Percentiles rank a stretch among this genome's conserved stretches.
phyloP scores from a whole-genome alignment of 1,139 yeast genomes.

The Suhomyces panamericanus region DNA sequence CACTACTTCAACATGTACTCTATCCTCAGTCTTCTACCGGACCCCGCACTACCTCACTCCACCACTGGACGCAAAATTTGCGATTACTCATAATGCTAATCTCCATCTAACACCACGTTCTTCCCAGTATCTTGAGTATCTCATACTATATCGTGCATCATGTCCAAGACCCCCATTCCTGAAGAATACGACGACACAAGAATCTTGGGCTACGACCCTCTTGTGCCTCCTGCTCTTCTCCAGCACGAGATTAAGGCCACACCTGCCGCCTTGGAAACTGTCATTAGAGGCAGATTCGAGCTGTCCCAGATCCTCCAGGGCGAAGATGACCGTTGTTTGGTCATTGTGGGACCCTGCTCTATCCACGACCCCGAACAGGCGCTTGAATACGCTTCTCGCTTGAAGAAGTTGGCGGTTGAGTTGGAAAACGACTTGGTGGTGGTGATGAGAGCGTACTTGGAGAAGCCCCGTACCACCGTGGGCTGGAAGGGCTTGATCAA shows the following conservation, averaged over 20 bases:
- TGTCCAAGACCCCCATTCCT: constrained; percentile 55
- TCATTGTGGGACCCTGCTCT: constrained; percentile 94
- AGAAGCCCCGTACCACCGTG: constrained; percentile 97
- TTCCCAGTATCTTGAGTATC: too few species aligned
- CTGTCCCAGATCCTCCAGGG: constrained; percentile 71
- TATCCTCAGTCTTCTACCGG: background rate
- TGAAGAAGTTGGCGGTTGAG: constrained; percentile 67
- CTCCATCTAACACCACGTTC: background rate
- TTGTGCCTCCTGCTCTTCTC: constrained; percentile 82
- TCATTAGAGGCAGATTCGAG: constrained; percentile 73
- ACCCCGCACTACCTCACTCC: constrained; percentile 3
- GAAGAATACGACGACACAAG: constrained; percentile 86
- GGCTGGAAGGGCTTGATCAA: constrained; percentile 99
- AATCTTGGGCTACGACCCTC: constrained; percentile 87
- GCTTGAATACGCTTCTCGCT: constrained; percentile 75
- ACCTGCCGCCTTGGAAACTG: constrained; percentile 60
- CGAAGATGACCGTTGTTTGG: constrained; percentile 76
- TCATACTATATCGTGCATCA: too few species aligned
- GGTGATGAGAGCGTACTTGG: constrained; percentile 95
- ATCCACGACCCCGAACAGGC: constrained; percentile 92
- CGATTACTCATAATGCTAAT: constrained; percentile 1
- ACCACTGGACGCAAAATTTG: constrained; percentile 3
- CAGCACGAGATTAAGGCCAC: constrained; percentile 78
- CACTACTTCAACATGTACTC: background rate
- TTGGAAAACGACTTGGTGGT: constrained; percentile 73